Conservation (phyloP, 164 flowering plant genomes). For the Chimonanthus praecox region DNA sequence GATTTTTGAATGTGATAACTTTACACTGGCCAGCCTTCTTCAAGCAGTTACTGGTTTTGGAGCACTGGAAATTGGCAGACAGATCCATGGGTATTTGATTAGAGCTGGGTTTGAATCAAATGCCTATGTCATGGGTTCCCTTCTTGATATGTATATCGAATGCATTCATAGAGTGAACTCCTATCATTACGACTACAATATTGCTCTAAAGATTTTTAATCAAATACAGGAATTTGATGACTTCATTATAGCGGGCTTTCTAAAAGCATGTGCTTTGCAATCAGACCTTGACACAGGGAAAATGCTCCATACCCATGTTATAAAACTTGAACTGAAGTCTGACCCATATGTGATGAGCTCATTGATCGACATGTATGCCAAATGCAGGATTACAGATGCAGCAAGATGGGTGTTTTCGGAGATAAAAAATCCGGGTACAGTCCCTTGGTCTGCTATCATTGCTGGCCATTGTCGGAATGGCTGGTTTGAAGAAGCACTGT, state of each 20-base stretch:
- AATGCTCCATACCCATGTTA: constrained; percentile 23
- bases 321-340: constrained; percentile 20
- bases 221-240: constrained; percentile 22
- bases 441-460: constrained; percentile 35
- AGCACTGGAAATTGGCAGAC: constrained; percentile 17
- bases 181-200: background rate
- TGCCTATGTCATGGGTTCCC: constrained; percentile 21
- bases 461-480: constrained; percentile 24
- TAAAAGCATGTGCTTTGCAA: constrained; percentile 26
- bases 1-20: constrained; percentile 20
- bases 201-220: constrained; percentile 23
- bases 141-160: constrained; percentile 29
- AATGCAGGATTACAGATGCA: constrained; percentile 28
- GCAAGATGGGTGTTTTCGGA: constrained; percentile 23
- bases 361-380: constrained; percentile 29
- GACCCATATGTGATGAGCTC: constrained; percentile 22
- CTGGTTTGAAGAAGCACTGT: constrained; percentile 14
- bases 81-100: constrained; percentile 25
- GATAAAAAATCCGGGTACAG: constrained; percentile 19
- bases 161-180: constrained; percentile 18
- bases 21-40: constrained; percentile 23
- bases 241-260: constrained; percentile 23
- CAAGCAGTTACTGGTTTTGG: constrained; percentile 20
- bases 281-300: constrained; percentile 21
- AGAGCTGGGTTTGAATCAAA: constrained; percentile 25